Percentiles rank a stretch among this genome's conserved stretches.
phyloP scores from a whole-genome alignment of 2,329 filamentous ascomycete genomes.

The Spiromastix sp. region DNA sequence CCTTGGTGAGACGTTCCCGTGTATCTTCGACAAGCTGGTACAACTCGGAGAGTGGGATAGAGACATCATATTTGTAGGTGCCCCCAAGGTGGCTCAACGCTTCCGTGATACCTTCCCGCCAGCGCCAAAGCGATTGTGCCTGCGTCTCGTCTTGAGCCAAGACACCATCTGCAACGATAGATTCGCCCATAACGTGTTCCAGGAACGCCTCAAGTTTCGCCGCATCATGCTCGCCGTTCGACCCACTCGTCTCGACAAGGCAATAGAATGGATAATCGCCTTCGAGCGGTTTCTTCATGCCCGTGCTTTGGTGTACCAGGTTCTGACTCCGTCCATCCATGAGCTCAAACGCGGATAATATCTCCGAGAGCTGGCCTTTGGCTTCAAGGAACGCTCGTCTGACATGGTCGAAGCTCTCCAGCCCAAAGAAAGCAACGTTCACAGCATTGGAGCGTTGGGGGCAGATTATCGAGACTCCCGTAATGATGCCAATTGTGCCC shows the following conservation, averaged over 20 bases:
- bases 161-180: conserved; percentile 80
- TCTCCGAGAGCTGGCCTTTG: conserved; percentile 83
- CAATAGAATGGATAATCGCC: conserved; percentile 88
- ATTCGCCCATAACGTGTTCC: conserved; percentile 80
- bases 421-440: conserved; percentile 89
- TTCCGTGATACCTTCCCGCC: conserved; percentile 89
- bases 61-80: conserved; percentile 97
- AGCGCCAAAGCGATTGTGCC: conserved; percentile 72
- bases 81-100: conserved; percentile 81
- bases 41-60: conserved; percentile 78
- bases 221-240: conserved; percentile 84
- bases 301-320: conserved; percentile 63
- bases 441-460: conserved; percentile 78
- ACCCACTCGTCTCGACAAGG: conserved; percentile 90
- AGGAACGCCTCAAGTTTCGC: conserved; percentile 86
- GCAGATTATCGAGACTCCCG: conserved; percentile 78
- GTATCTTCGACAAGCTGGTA: conserved; percentile 86
- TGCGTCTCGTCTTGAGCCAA: conserved; percentile 92
- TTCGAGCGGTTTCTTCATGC: conserved; percentile 71
- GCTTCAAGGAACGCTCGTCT: conserved; percentile 79
- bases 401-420: conserved; percentile 83
- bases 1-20: conserved; percentile 57
- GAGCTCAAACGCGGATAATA: conserved; percentile 92
- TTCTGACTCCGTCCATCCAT: conserved; percentile 83
- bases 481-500: conserved; percentile 90